Evolutionary conservation across 305 asterid genomes (phyloP), one percentile per base, ranked within the genome.

Genomic region (Fraxinus dipetala): DNA sequence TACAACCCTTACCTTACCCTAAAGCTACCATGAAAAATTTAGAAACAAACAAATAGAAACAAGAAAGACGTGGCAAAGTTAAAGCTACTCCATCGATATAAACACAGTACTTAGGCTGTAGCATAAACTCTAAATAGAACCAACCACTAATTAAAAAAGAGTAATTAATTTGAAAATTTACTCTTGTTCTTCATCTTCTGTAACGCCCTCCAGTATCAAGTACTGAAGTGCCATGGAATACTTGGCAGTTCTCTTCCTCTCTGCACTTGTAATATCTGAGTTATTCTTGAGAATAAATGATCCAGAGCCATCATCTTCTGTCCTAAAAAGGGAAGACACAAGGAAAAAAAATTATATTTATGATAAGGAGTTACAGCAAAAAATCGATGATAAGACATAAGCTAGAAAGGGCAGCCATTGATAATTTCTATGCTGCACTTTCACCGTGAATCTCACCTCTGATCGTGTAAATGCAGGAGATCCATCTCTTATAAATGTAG

Each of bases 401-500:
- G n/a, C 56, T 45, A 45, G 56, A 1, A 45, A 45, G 56, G 54
- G 18, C 5, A 45, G 56, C 56, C 26, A 7, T 32, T 18, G 54
- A 22, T 59, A 30, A 13, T 6, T 51, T 77, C 11, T 75, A 65
- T 30, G 80, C 65, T 78, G 72, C 82, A 31, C 4, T 83, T 28
- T 70, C 13, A 30, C 72, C 11, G 8, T 38, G 54, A 14, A 7
- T 80, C 82, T 13, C 45, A 90, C 97, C 93, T 91, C 85, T 89
- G 51, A 92, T 89, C 3, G 91, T 86, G 92, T 93, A 95, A 79
- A 95, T 88, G 85, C 91, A 89, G 78, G 96, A 89, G 43, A 86
- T 87, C 99, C 99, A 95, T 92, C 94, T 92, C 93, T 90, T 94
- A 86, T 91, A 94, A 73, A 95, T 90, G 84, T 90, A 94, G 79